phyloP scores from a whole-genome alignment of 1,139 yeast species.

The Waltiozyma sp. region DNA sequence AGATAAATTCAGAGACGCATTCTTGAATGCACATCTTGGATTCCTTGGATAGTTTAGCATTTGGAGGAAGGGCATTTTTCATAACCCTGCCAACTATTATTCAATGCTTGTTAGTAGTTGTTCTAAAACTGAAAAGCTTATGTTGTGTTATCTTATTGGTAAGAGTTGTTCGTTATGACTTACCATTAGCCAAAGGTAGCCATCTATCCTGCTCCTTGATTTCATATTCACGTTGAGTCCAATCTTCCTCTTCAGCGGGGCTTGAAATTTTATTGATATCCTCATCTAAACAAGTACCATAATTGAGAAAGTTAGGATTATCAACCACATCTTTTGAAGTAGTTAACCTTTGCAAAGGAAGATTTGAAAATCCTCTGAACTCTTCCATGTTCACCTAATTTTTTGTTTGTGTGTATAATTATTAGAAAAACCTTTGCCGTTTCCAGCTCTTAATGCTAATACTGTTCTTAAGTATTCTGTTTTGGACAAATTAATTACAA shows the following conservation, averaged over 20 bases:
- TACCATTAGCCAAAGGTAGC: slow-evolving; percentile 63
- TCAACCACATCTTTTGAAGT: neutral
- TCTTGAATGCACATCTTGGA: slow-evolving; percentile 89
- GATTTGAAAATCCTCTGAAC: neutral
- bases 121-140: no score
- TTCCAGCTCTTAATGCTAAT: no score
- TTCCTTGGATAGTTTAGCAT: slow-evolving; percentile 79
- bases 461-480: no score
- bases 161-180: slow-evolving; percentile 5
- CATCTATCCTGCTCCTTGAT: slow-evolving; percentile 61
- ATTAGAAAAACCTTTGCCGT: no score
- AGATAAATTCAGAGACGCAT: slow-evolving; percentile 75
- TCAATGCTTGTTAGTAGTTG: slow-evolving; percentile 3
- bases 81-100: slow-evolving; percentile 53
- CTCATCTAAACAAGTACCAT: neutral
- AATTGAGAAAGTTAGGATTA: neutral
- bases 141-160: no score
- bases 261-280: neutral
- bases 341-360: neutral
- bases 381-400: neutral
- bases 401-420: no score
- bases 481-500: no score
- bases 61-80: slow-evolving; percentile 70
- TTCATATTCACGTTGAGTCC: slow-evolving; percentile 17
- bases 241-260: slow-evolving; percentile 5